A percentile compares a stretch with the other conserved stretches of the same genome.
Conservation (phyloP, 176 grass and related monocot species). For the Oryza brachyantha region DNA sequence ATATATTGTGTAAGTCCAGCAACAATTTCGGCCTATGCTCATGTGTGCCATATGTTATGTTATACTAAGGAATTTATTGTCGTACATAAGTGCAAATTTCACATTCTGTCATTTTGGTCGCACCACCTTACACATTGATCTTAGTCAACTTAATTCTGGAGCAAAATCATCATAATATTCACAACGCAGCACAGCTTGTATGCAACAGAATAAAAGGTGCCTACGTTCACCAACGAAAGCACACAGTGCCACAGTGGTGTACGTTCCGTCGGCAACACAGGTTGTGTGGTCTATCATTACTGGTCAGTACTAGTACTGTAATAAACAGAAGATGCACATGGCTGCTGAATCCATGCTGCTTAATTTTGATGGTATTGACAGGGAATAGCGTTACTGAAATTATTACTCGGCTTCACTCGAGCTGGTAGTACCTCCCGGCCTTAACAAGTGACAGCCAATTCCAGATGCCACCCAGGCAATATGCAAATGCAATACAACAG, state of each 20-base stretch:
- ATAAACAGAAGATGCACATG: neutral
- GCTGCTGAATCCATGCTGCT: neutral
- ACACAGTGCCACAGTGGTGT: neutral
- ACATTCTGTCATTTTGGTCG: neutral
- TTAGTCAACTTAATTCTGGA: neutral
- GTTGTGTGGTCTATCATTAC: neutral
- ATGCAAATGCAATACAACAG: neutral
- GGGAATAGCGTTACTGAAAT: neutral
- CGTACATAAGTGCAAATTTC: slow-evolving; percentile 8
- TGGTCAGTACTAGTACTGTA: neutral
- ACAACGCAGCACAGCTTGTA: neutral
- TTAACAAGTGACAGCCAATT: neutral
- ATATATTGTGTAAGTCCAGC: slow-evolving; percentile 47
- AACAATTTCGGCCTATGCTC: neutral
- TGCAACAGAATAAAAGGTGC: neutral
- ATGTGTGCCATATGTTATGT: neutral
- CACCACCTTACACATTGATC: neutral
- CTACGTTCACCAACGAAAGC: neutral
- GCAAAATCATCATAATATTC: neutral
- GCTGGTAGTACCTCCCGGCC: neutral
- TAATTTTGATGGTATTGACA: slow-evolving; percentile 13
- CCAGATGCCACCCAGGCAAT: neutral
- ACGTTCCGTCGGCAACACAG: neutral
- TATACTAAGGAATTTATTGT: slow-evolving; percentile 7
- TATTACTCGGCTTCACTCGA: neutral